Conservation (phyloP, 2,329 filamentous ascomycete species). For the Ceratocystis huliohia region DNA sequence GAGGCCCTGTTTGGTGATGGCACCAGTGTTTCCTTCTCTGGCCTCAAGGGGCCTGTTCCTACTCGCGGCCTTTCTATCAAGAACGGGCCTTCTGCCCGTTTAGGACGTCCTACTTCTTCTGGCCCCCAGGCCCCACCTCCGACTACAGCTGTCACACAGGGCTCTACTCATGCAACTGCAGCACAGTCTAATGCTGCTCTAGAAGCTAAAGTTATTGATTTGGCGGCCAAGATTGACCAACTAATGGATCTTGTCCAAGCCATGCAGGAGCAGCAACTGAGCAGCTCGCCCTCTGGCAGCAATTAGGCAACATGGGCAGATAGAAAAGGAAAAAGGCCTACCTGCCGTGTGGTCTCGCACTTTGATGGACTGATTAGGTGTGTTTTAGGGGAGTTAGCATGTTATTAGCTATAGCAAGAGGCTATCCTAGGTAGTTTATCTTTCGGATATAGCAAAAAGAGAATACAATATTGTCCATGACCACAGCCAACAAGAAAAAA, state of each 20-base stretch:
- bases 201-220: slow-evolving; percentile 42
- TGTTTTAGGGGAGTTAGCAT: background rate
- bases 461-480: too few relatives aligned
- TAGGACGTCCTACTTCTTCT: slow-evolving; percentile 9
- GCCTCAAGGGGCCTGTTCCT: slow-evolving; percentile 33
- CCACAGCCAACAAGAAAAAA: background rate
- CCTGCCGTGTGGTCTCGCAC: background rate
- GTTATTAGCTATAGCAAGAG: too few relatives aligned
- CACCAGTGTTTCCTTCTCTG: slow-evolving; percentile 34
- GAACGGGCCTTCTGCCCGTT: background rate
- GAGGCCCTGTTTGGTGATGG: slow-evolving; percentile 39
- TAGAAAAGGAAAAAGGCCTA: background rate
- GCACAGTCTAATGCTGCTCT: slow-evolving; percentile 28
- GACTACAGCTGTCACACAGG: background rate
- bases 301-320: background rate
- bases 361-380: background rate
- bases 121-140: background rate
- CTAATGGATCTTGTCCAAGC: slow-evolving; percentile 41
- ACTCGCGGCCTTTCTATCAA: slow-evolving; percentile 15
- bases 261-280: slow-evolving; percentile 33
- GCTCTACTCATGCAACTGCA: slow-evolving; percentile 25
- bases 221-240: slow-evolving; percentile 46
- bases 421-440: too few relatives aligned
- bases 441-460: too few relatives aligned
- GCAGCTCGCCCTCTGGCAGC: slow-evolving; percentile 17